Base-by-base conservation (phyloP, 1,284 basidiomycete genomes). In the Afroboletus lepidellus region DNA sequence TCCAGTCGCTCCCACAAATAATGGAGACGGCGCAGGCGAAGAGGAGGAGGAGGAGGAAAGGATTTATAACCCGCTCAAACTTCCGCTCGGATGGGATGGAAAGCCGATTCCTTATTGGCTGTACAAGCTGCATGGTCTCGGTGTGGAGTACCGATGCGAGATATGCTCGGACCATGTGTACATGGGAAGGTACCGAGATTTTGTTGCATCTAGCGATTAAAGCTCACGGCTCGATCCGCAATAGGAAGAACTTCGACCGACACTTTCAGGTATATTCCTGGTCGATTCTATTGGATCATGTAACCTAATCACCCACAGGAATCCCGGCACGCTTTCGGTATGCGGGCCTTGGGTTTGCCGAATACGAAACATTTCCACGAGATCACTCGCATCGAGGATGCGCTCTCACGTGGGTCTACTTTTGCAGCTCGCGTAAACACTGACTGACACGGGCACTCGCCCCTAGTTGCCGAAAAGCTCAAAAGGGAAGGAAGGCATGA, bases 361-460 rank as follows among this genome's bases (percentile, higher is more conserved):
- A 99, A 98, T 63, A 98, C 95, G 2, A 96, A 96, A 69, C 97
- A 99, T 73, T 99, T 99, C 77, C 92, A 97, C 64, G 96, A 98
- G 71, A 98, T 99, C 57, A 99, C 95, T 20, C 84, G 89, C 48
- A 99, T 99, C 59, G 90, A 94, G 62, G 97, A 99, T 75, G 97
- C 95, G 0, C 82, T 98, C 55, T 85, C 94, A 42, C 77, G 94
- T 96, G 66, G 63, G 90, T 81, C 33, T 38, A 58, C 34, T 39
- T 45, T 32, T 45, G 12, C 45, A n/a, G 20, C 41, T 48, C 29
- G 45, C 21, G 38, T 21, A 52, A 51, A 55, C 45, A 36, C 21
- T 15, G 43, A 46, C 42, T 4, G 20, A 43, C 48, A 24, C 18
- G 0, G 21, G 27, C 11, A 50, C 32, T 46, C 50, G 15, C 25